A percentile compares a stretch with the other conserved stretches of the same genome.
Conservation (phyloP, 2,329 filamentous ascomycete species). For the Apiospora phragmitis region DNA sequence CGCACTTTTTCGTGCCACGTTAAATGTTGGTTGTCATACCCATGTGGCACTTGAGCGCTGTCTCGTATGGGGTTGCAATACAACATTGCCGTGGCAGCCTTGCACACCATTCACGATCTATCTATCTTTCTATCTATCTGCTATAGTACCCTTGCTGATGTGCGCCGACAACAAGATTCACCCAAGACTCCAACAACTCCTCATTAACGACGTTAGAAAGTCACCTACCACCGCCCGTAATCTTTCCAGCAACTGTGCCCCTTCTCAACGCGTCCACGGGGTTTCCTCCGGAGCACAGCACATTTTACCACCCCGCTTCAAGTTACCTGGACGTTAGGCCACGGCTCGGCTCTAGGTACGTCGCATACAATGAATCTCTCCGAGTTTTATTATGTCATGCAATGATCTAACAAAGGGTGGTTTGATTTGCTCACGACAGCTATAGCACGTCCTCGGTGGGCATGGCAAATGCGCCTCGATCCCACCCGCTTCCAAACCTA, state of each 20-base stretch:
- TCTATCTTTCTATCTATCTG: constrained; percentile 28
- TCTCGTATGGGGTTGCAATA: constrained; percentile 38
- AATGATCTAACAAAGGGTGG: constrained; percentile 17
- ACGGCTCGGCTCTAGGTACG: constrained; percentile 57
- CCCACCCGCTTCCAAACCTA: constrained; percentile 53
- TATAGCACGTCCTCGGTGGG: constrained; percentile 53
- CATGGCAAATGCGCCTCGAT: constrained; percentile 59
- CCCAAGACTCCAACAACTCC: constrained; percentile 52
- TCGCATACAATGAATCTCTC: constrained; percentile 22
- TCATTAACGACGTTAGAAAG: constrained; percentile 53
- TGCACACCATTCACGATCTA: constrained; percentile 28
- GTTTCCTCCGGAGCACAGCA: constrained; percentile 50
- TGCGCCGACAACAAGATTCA: constrained; percentile 48
- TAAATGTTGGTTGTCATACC: constrained; percentile 47
- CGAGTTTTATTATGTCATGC: constrained; percentile 21
- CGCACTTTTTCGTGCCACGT: constrained; percentile 43
- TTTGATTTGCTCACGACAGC: constrained; percentile 25
- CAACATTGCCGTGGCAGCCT: constrained; percentile 35
- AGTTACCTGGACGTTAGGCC: constrained; percentile 54
- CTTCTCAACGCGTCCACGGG: constrained; percentile 46
- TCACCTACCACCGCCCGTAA: constrained; percentile 49
- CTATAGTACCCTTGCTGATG: constrained; percentile 33
- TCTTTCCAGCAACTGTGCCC: constrained; percentile 47
- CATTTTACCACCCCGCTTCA: constrained; percentile 49
- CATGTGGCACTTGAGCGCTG: constrained; percentile 31